phyloP scores from a whole-genome alignment of 2,329 filamentous ascomycete species.

The Rhexocercosporidium sp. region DNA sequence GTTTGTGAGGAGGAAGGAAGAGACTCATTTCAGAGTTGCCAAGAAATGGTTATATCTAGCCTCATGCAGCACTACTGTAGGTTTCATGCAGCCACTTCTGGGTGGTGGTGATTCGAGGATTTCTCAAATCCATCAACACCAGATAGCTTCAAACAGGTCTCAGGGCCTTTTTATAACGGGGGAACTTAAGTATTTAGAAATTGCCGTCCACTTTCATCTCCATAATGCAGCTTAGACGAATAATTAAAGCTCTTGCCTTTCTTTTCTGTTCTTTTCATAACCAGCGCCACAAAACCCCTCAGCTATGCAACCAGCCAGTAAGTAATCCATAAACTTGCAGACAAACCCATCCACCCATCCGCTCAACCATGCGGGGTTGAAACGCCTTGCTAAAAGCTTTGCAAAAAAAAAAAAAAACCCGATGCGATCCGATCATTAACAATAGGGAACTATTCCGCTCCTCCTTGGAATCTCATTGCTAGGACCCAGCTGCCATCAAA shows the following conservation, averaged over 20 bases:
- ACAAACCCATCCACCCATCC: not conserved
- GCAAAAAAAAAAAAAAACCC: conserved; percentile 15
- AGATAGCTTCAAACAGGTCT: too few species aligned
- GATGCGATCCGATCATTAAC: conserved; percentile 4
- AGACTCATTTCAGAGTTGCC: not conserved
- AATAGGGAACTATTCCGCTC: conserved; percentile 18
- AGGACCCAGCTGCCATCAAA: conserved; percentile 90
- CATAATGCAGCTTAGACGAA: not conserved
- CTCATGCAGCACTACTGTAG: not conserved
- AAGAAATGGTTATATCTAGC: not conserved
- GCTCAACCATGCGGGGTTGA: not conserved
- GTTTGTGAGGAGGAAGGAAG: not conserved
- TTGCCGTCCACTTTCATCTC: not conserved
- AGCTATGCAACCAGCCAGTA: conserved; percentile 4
- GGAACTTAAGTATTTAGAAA: not conserved
- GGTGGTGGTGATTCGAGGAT: not conserved
- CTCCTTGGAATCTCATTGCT: conserved; percentile 56
- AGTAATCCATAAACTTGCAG: not conserved
- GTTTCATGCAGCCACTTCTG: too few species aligned
- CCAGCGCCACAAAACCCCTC: conserved; percentile 7
- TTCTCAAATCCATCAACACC: not conserved
- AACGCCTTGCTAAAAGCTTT: conserved; percentile 24
- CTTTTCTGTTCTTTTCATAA: not conserved
- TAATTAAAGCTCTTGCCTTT: not conserved
- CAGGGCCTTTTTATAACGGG: too few species aligned